Percentiles rank a stretch among this genome's conserved stretches.
phyloP scores from a whole-genome alignment of 2,329 filamentous ascomycete species.

The Colletotrichum sp. region DNA sequence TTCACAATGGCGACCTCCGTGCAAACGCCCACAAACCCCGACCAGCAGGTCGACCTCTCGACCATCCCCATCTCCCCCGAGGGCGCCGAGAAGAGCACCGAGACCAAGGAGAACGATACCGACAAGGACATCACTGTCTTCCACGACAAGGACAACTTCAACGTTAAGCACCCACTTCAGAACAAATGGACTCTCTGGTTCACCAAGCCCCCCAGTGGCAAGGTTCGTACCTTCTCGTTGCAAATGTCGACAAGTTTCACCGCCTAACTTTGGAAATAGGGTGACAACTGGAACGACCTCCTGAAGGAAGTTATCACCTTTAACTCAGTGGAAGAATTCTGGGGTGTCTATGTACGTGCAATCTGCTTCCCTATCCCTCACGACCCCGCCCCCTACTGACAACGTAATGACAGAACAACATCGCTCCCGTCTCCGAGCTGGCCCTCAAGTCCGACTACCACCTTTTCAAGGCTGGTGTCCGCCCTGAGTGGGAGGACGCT shows the following conservation, averaged over 20 bases:
- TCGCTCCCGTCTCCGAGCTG: slow-evolving; percentile 92
- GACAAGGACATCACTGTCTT: slow-evolving; percentile 88
- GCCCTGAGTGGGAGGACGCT: slow-evolving; percentile 96
- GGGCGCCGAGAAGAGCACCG: slow-evolving; percentile 56
- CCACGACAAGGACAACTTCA: slow-evolving; percentile 98
- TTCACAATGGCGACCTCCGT: slow-evolving; percentile 40
- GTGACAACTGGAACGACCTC: slow-evolving; percentile 98
- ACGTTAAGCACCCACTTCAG: slow-evolving; percentile 97
- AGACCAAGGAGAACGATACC: slow-evolving; percentile 53
- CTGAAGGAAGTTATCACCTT: slow-evolving; percentile 99
- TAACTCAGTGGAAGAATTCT: slow-evolving; percentile 98
- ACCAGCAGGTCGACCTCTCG: slow-evolving; percentile 67
- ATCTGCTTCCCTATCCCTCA: neutral
- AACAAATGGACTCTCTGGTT: slow-evolving; percentile 99
- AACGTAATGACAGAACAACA: slow-evolving; percentile 81
- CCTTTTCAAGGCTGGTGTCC: slow-evolving; percentile 96
- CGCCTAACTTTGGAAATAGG: slow-evolving; percentile 54
- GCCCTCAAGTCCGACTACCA: slow-evolving; percentile 99
- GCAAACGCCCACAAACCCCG: slow-evolving; percentile 20
- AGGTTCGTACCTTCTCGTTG: slow-evolving; percentile 61
- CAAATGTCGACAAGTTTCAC: slow-evolving; percentile 15
- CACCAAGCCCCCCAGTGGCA: slow-evolving; percentile 95
- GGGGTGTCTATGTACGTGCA: slow-evolving; percentile 92
- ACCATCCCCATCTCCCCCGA: slow-evolving; percentile 72
- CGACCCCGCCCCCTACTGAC: slow-evolving; percentile 19